phyloP scores from a whole-genome alignment of 495 filamentous ascomycete species.

The Xylaria cubensis region DNA sequence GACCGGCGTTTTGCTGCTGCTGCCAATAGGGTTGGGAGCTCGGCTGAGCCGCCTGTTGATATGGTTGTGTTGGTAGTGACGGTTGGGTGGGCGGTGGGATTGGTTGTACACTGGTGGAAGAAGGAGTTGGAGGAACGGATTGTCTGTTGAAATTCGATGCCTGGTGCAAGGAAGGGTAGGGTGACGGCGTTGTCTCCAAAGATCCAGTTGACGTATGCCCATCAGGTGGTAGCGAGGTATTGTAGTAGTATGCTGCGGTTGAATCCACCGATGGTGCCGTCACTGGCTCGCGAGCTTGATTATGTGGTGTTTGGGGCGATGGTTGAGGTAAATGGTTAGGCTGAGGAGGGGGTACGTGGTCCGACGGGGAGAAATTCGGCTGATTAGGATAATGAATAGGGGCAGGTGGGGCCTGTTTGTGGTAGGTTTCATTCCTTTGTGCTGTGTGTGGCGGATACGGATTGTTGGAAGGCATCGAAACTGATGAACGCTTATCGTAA shows the following conservation, averaged over 20 bases:
- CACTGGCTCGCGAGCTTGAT: slow-evolving; percentile 38
- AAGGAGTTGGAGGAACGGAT: slow-evolving; percentile 51
- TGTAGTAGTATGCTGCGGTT: slow-evolving; percentile 58
- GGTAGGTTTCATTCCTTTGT: slow-evolving; percentile 56
- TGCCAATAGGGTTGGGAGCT: slow-evolving; percentile 51
- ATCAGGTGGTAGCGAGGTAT: slow-evolving; percentile 42
- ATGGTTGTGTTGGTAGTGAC: slow-evolving; percentile 37
- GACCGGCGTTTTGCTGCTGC: slow-evolving; percentile 38
- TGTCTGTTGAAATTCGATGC: slow-evolving; percentile 51
- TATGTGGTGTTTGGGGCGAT: slow-evolving; percentile 43
- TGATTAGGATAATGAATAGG: slow-evolving; percentile 47
- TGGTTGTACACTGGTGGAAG: slow-evolving; percentile 46
- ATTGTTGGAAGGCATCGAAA: slow-evolving; percentile 39
- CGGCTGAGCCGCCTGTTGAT: slow-evolving; percentile 42
- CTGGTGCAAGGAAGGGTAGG: slow-evolving; percentile 55
- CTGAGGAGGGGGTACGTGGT: slow-evolving; percentile 39
- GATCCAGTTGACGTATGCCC: slow-evolving; percentile 43
- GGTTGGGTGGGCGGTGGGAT: slow-evolving; percentile 40
- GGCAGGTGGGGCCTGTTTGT: slow-evolving; percentile 38
- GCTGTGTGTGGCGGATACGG: slow-evolving; percentile 57
- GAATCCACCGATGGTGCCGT: slow-evolving; percentile 51
- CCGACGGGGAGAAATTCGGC: slow-evolving; percentile 40
- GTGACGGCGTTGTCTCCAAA: slow-evolving; percentile 46
- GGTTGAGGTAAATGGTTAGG: slow-evolving; percentile 39
- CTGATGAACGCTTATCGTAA: slow-evolving; percentile 51